A percentile compares a stretch with the other conserved stretches of the same genome.
phyloP scores from a whole-genome alignment of 768 basidiomycete species.

The Tricholoma sp. region DNA sequence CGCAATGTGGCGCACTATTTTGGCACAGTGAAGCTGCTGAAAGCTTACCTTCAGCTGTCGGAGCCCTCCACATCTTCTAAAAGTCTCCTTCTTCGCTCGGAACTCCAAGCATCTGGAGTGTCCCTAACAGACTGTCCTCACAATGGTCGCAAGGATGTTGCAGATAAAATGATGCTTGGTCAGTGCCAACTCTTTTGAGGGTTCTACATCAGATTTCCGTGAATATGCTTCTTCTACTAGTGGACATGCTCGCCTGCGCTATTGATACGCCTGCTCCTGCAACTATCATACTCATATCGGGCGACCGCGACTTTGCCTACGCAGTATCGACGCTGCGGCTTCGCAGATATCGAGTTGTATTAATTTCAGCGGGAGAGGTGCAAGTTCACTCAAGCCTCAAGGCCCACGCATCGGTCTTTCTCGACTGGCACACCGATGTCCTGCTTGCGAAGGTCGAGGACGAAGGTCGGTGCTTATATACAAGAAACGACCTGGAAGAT shows the following conservation, averaged over 20 bases:
- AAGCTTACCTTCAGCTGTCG: conserved; percentile 49
- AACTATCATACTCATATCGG: conserved; percentile 60
- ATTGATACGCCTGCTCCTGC: conserved; percentile 51
- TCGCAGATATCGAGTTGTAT: conserved; percentile 46
- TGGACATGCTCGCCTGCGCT: conserved; percentile 65
- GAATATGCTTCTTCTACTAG: conserved; percentile 24
- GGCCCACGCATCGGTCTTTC: conserved; percentile 46
- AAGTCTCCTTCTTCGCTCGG: conserved; percentile 33
- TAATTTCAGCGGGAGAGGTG: conserved; percentile 38
- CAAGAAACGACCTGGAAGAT: neutral
- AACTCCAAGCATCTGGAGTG: conserved; percentile 45
- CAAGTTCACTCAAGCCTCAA: conserved; percentile 39
- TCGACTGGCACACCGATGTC: conserved; percentile 45
- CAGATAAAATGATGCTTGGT: conserved; percentile 49
- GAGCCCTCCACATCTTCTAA: conserved; percentile 25
- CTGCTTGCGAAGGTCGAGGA: conserved; percentile 20
- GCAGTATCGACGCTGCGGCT: conserved; percentile 53
- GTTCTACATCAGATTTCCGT: no score
- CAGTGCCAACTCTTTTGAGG: conserved; percentile 15
- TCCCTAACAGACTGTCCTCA: conserved; percentile 34
- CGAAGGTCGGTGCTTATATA: neutral
- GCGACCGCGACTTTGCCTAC: conserved; percentile 65
- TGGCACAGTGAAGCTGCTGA: conserved; percentile 47
- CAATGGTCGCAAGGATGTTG: conserved; percentile 33
- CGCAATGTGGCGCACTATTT: conserved; percentile 43